Evolutionary conservation across 2,329 filamentous ascomycete species (phyloP).

Genomic region (Apiospora arundinis): DNA sequence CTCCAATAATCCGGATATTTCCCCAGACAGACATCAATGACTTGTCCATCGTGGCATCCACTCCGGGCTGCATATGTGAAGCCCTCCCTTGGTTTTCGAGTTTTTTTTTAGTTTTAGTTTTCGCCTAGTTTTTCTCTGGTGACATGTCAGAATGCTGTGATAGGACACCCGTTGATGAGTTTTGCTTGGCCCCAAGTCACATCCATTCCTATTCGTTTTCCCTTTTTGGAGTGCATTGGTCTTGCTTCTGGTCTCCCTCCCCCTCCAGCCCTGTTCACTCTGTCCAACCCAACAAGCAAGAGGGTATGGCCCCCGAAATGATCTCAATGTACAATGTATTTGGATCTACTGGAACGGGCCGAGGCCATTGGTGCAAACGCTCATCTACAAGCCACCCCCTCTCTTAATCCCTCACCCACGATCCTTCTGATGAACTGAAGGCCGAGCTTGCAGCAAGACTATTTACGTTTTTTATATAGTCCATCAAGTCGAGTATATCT

Average conservation of each 20-base stretch:
- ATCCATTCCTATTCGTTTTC: neutral
- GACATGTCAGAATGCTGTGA: slow-evolving; percentile 13
- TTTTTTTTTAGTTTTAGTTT: slow-evolving; percentile 1
- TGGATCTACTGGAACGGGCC: slow-evolving; percentile 13
- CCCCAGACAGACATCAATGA: slow-evolving; percentile 10
- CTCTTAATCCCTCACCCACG: neutral
- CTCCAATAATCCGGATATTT: neutral
- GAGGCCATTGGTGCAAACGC: slow-evolving; percentile 3
- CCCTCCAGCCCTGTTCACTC: neutral
- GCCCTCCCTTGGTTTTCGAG: neutral
- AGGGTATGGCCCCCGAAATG: neutral
- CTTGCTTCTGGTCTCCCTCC: too few species aligned
- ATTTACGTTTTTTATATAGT: neutral
- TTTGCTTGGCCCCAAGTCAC: neutral
- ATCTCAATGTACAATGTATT: neutral
- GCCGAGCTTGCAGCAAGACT: neutral
- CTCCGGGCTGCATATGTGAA: neutral
- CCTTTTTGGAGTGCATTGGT: neutral
- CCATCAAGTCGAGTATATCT: neutral
- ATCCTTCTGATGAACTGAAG: neutral
- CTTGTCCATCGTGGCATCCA: slow-evolving; percentile 4
- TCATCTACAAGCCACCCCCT: neutral
- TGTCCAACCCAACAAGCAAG: neutral
- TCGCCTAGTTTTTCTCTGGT: neutral
- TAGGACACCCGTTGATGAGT: slow-evolving; percentile 2